Evolutionary conservation across 2,329 filamentous ascomycete genomes (phyloP).

Genomic region (Fusarium keratoplasticum): DNA sequence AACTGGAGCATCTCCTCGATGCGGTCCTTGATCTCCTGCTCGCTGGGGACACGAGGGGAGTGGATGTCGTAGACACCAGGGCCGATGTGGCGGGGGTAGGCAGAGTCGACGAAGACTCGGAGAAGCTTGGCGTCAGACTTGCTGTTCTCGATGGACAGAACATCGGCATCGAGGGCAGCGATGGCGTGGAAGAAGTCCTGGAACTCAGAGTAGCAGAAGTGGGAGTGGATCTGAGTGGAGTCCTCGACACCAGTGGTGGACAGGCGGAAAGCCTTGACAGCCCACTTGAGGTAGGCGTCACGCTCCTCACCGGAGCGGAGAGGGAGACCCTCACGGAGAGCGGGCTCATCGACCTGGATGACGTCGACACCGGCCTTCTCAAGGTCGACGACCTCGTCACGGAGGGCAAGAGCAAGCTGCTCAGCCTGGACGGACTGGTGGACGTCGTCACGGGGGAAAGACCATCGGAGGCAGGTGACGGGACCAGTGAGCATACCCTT

Average conservation of each 20-base stretch:
- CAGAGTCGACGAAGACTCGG: slow-evolving; percentile 97
- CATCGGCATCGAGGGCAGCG: slow-evolving; percentile 95
- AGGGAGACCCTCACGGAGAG: slow-evolving; percentile 98
- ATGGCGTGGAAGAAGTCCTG: slow-evolving; percentile 99
- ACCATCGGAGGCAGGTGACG: slow-evolving; percentile 99
- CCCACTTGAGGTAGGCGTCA: slow-evolving; percentile 96
- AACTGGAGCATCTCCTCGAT: slow-evolving; percentile 98
- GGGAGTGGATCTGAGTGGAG: slow-evolving; percentile 98
- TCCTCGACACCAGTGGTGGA: slow-evolving; percentile 93
- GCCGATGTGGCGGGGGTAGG: slow-evolving; percentile 97
- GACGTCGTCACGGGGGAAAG: slow-evolving; percentile 99
- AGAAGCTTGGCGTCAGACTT: slow-evolving; percentile 99
- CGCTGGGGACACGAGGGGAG: slow-evolving; percentile 94
- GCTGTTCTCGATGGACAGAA: slow-evolving; percentile 99
- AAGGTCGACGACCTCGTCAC: slow-evolving; percentile 97
- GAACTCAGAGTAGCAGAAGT: slow-evolving; percentile 99
- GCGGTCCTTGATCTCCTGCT: slow-evolving; percentile 98
- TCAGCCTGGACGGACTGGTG: slow-evolving; percentile 99
- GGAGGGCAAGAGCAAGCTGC: slow-evolving; percentile 97
- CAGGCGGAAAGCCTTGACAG: slow-evolving; percentile 97
- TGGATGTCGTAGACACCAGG: slow-evolving; percentile 99
- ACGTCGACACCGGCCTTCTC: slow-evolving; percentile 96
- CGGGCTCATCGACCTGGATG: slow-evolving; percentile 99
- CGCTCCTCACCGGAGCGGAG: slow-evolving; percentile 94
- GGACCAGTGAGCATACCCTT: slow-evolving; percentile 99